A percentile compares a stretch with the other conserved stretches of the same genome.
phyloP scores from a whole-genome alignment of 2,329 filamentous ascomycete genomes.

The Leptographium lundbergii region DNA sequence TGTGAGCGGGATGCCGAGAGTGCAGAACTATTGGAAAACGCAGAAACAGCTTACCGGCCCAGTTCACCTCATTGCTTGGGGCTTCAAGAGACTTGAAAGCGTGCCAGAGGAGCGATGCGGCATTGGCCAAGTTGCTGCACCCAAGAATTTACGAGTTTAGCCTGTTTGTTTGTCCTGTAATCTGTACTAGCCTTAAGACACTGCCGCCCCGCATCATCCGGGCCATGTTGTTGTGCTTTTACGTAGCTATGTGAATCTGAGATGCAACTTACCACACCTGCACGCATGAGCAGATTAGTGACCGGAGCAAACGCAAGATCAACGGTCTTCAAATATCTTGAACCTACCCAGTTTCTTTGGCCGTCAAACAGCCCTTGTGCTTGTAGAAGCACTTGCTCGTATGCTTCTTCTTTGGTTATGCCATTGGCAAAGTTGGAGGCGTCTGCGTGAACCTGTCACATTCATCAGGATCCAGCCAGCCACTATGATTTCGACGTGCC shows the following conservation, averaged over 20 bases:
- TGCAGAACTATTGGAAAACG: not conserved
- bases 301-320: constrained; percentile 18
- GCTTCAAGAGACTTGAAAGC: constrained; percentile 59
- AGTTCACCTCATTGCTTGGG: constrained; percentile 59
- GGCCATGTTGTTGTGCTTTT: not conserved
- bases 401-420: constrained; percentile 59
- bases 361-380: constrained; percentile 56
- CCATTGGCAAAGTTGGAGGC: constrained; percentile 58
- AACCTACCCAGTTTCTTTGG: constrained; percentile 64
- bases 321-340: not conserved
- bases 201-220: too few relatives aligned
- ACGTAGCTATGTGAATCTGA: too few relatives aligned
- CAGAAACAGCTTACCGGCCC: constrained; percentile 44
- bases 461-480: not conserved
- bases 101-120: constrained; percentile 67
- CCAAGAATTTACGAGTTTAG: not conserved
- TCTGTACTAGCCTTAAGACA: too few relatives aligned
- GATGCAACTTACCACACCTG: not conserved
- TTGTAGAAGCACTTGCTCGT: constrained; percentile 60
- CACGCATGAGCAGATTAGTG: not conserved
- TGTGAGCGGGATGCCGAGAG: not conserved
- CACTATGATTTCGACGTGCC: not conserved
- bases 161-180: not conserved
- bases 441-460: constrained; percentile 60
- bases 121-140: constrained; percentile 61